Percentiles rank a stretch among this genome's conserved stretches.
Conservation (phyloP, 306 rosid species). For the Dalbergia oliveri region DNA sequence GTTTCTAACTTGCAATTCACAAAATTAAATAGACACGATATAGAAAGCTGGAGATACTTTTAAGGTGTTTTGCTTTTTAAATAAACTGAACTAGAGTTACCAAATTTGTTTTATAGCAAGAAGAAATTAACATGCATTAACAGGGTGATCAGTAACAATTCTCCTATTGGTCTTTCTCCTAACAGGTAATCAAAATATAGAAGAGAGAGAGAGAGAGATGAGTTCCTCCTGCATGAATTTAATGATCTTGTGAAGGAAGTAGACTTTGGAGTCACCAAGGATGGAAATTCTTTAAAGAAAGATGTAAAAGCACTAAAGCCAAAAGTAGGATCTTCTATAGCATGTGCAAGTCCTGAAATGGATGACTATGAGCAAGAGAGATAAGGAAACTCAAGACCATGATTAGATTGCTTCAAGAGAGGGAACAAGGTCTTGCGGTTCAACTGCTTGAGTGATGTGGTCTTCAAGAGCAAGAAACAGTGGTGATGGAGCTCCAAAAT, state of each 20-base stretch:
- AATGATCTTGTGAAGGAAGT: conserved; percentile 64
- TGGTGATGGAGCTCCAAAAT: conserved; percentile 56
- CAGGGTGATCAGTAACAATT: conserved; percentile 42
- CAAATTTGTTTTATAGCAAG: conserved; percentile 53
- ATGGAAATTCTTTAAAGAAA: conserved; percentile 29
- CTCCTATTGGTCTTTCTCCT: conserved; percentile 43
- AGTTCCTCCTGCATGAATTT: conserved; percentile 64
- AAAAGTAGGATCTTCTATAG: conserved; percentile 53
- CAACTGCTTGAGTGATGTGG: conserved; percentile 86
- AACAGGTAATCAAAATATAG: conserved; percentile 38
- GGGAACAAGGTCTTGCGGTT: conserved; percentile 51
- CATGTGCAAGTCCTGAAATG: conserved; percentile 48
- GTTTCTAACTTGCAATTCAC: background rate
- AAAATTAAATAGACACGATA: background rate
- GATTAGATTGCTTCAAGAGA: conserved; percentile 62
- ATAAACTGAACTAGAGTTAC: background rate
- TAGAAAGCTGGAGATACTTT: conserved; percentile 14
- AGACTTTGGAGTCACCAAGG: conserved; percentile 54
- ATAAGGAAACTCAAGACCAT: conserved; percentile 64
- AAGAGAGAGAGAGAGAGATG: conserved; percentile 50
- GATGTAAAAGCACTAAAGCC: conserved; percentile 48
- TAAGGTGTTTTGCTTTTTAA: background rate
- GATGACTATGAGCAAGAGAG: conserved; percentile 75
- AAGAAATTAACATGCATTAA: conserved; percentile 51
- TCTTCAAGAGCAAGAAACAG: conserved; percentile 81